Percentiles rank a stretch among this genome's conserved stretches.
Evolutionary conservation across 2,329 filamentous ascomycete genomes (phyloP).

Genomic region (Ceratocystis alfenasii): DNA sequence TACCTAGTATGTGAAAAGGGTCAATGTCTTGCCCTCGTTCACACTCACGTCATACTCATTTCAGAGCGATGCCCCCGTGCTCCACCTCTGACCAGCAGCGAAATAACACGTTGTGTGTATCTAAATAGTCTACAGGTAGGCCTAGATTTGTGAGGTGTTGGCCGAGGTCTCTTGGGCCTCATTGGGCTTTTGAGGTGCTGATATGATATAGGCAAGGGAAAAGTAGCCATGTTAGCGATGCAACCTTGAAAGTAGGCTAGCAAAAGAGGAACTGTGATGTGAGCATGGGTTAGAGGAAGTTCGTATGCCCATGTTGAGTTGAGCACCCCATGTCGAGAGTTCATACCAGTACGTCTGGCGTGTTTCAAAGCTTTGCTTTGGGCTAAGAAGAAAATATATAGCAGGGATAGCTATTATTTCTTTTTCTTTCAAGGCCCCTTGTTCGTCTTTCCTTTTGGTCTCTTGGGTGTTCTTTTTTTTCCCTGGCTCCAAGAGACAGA

Average conservation of each 20-base stretch:
- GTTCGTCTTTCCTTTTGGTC: not conserved
- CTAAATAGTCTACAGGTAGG: not conserved
- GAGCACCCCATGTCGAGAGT: not conserved
- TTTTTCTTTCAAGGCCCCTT: not conserved
- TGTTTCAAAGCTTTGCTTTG: slow-evolving; percentile 9
- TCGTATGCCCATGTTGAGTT: not conserved
- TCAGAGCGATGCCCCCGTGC: not conserved
- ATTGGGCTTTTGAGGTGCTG: too few species aligned
- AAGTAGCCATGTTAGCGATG: not conserved
- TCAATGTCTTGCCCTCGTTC: not conserved
- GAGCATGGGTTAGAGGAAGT: not conserved
- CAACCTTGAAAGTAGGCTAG: not conserved
- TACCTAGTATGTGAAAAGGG: not conserved
- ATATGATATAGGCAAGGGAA: not conserved
- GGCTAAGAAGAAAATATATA: not conserved
- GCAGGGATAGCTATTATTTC: not conserved
- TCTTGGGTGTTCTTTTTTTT: not conserved
- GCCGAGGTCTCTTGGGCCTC: too few species aligned
- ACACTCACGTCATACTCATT: not conserved
- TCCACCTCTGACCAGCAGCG: not conserved
- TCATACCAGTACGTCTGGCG: slow-evolving; percentile 3
- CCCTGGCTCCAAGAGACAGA: not conserved
- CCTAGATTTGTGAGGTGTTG: not conserved
- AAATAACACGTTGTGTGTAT: not conserved
- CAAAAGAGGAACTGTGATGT: slow-evolving; percentile 5